These are phyloP conservation scores for Gossypium schwendimanii DNA, from an alignment of 441 rosid genomes.

Conservation along the genomic window DNA sequence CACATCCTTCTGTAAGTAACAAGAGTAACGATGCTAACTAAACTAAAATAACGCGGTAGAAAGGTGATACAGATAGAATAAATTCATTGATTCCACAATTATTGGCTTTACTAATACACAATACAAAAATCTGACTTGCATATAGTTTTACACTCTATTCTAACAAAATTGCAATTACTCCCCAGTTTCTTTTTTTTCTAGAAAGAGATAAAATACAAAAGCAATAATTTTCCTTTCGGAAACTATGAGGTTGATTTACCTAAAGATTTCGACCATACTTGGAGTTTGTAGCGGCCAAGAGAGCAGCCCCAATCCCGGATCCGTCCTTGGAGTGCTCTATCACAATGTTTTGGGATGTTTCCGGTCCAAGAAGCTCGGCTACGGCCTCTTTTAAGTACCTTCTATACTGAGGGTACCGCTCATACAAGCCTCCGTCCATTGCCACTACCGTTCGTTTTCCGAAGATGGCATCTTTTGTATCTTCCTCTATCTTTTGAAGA, in stretches of 20 bases:
- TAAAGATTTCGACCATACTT: conserved; percentile 41
- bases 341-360: conserved; percentile 40
- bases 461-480: conserved; percentile 43
- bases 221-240: background rate
- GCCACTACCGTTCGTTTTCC: conserved; percentile 74
- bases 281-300: conserved; percentile 77
- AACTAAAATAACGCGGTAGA: background rate
- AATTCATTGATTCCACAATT: background rate
- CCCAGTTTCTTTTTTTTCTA: background rate
- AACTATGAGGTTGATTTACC: background rate
- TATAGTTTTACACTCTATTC: background rate
- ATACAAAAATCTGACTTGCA: background rate
- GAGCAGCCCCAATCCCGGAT: conserved; percentile 86
- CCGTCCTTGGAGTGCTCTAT: conserved; percentile 75
- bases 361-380: conserved; percentile 54
- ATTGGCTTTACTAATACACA: background rate
- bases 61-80: background rate
- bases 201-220: background rate
- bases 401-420: conserved; percentile 64
- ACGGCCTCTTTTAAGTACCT: conserved; percentile 54
- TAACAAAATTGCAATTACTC: background rate
- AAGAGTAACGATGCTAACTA: too few species aligned
- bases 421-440: conserved; percentile 78
- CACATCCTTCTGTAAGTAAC: too few species aligned
- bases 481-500: conserved; percentile 69